A percentile compares a stretch with the other conserved stretches of the same genome.
These are phyloP conservation scores for Entomophthora muscae DNA, from an alignment of 371 early-diverging fungal species.

Conservation along the genomic window DNA sequence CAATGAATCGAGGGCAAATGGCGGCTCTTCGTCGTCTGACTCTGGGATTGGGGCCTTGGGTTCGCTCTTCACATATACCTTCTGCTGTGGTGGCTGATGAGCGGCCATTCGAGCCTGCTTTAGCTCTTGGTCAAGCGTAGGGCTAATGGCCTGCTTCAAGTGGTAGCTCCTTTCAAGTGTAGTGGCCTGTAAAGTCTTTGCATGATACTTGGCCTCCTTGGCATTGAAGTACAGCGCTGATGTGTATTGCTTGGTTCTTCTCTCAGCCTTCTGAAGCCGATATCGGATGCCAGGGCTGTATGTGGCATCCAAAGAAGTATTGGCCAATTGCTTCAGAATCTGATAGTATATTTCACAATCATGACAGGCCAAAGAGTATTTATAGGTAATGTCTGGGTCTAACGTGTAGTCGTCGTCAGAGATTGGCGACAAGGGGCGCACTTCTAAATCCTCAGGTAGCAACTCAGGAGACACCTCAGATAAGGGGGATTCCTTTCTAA, in stretches of 20 bases:
- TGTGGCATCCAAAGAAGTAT: neutral
- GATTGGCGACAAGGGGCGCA: neutral
- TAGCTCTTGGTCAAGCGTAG: neutral
- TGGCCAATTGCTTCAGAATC: neutral
- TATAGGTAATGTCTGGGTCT: constrained; percentile 8
- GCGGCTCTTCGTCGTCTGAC: neutral
- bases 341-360: neutral
- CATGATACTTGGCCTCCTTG: neutral
- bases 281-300: neutral
- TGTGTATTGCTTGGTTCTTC: neutral
- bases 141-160: neutral
- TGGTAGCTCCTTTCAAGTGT: neutral
- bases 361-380: neutral
- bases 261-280: neutral
- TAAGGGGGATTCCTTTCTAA: too few relatives aligned
- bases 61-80: neutral
- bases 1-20: neutral
- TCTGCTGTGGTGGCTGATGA: neutral
- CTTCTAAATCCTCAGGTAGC: neutral
- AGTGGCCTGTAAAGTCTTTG: neutral
- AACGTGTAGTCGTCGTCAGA: constrained; percentile 6
- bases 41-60: neutral
- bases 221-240: neutral
- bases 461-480: too few relatives aligned
- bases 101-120: neutral